Evolutionary conservation across 148 eudicot genomes (phyloP).

Genomic region (Tetragonia tetragonoides): DNA sequence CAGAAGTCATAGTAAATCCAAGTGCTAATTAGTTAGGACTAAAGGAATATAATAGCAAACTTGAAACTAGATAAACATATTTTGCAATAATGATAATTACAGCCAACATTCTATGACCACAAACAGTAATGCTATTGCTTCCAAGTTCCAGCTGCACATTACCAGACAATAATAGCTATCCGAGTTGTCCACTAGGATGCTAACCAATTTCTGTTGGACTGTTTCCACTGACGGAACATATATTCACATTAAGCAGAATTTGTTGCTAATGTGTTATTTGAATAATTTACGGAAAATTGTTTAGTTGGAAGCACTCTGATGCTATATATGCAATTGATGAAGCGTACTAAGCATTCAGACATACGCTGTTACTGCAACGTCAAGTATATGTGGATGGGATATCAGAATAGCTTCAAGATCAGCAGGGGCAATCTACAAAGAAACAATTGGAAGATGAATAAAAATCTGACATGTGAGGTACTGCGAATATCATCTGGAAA

Average conservation of each 20-base stretch:
- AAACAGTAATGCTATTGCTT: too few relatives aligned
- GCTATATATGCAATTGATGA: neutral
- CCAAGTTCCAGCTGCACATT: too few relatives aligned
- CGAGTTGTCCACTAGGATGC: neutral
- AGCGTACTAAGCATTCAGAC: conserved; percentile 14
- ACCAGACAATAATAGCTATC: too few relatives aligned
- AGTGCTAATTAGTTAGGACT: neutral
- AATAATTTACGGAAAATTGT: neutral
- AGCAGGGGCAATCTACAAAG: conserved; percentile 86
- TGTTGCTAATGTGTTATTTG: neutral
- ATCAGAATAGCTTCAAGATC: conserved; percentile 74
- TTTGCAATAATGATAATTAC: neutral
- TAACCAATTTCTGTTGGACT: neutral
- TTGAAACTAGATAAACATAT: too few relatives aligned
- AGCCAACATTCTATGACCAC: neutral
- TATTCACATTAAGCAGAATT: neutral
- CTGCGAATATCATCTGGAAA: too few relatives aligned
- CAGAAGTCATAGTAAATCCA: neutral
- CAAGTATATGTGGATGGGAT: conserved; percentile 76
- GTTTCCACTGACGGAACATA: neutral
- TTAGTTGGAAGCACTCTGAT: neutral
- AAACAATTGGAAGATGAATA: neutral
- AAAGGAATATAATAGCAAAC: too few relatives aligned
- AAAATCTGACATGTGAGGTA: neutral
- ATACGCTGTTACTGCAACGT: conserved; percentile 83